phyloP scores from a whole-genome alignment of 2,329 filamentous ascomycete genomes.

The Aureobasidium vineae region DNA sequence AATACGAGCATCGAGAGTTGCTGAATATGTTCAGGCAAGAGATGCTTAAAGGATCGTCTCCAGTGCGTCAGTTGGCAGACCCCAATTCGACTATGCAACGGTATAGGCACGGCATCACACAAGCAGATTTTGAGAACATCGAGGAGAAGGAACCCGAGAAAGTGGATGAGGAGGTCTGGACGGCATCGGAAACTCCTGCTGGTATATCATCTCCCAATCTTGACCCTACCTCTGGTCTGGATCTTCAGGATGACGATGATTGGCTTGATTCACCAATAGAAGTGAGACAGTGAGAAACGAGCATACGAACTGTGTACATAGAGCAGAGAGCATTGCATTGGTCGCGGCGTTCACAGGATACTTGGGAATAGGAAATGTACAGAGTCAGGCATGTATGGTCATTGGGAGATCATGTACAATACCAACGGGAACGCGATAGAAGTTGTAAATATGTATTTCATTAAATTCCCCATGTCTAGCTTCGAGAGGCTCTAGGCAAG shows the following conservation, averaged over 20 bases:
- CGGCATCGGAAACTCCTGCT: neutral
- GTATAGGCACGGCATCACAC: neutral
- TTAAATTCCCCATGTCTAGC: neutral
- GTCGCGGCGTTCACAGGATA: neutral
- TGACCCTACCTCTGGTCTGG: neutral
- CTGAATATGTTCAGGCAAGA: conserved; percentile 29
- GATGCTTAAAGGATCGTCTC: neutral
- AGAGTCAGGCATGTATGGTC: neutral
- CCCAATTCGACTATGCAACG: neutral
- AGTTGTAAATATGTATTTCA: neutral
- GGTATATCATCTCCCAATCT: neutral
- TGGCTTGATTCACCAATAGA: neutral
- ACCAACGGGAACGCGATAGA: neutral
- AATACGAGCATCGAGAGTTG: conserved; percentile 9
- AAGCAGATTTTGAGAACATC: neutral
- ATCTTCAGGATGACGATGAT: neutral
- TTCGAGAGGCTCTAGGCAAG: neutral
- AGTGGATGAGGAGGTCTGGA: neutral
- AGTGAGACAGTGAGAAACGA: neutral
- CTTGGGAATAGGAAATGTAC: neutral
- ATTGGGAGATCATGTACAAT: neutral
- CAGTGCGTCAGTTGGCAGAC: neutral
- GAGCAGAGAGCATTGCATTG: neutral
- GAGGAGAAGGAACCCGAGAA: neutral
- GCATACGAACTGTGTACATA: conserved; percentile 12